A percentile compares a stretch with the other conserved stretches of the same genome.
Evolutionary conservation across 768 basidiomycete species (phyloP).

Genomic region (Rickenella mellea): DNA sequence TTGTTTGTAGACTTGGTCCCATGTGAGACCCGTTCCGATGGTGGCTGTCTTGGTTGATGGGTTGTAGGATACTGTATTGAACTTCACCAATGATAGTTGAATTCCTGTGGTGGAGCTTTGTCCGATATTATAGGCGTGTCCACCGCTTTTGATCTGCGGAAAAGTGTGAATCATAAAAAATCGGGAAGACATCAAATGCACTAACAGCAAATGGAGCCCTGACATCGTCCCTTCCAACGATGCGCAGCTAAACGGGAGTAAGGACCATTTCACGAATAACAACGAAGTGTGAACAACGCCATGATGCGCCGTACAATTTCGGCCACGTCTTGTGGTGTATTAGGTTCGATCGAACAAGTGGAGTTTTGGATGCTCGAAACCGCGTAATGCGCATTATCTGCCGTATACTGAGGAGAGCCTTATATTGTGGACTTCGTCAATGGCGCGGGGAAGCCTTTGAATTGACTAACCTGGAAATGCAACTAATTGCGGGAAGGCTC

Average conservation of each 20-base stretch:
- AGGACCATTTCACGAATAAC: too few relatives aligned
- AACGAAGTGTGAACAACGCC: too few relatives aligned
- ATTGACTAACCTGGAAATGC: constrained; percentile 1
- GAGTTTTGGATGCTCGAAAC: not conserved
- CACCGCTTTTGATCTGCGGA: not conserved
- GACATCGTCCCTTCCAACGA: not conserved
- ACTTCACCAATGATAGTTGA: not conserved
- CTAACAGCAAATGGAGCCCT: not conserved
- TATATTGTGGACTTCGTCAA: too few relatives aligned
- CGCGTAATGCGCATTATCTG: not conserved
- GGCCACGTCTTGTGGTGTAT: not conserved
- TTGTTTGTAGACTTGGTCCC: not conserved
- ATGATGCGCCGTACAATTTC: not conserved
- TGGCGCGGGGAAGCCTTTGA: too few relatives aligned
- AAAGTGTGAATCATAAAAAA: not conserved
- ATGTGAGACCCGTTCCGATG: not conserved
- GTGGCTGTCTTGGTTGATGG: not conserved
- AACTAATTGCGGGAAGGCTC: not conserved
- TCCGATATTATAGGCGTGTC: not conserved
- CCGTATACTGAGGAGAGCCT: not conserved
- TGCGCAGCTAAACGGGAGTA: not conserved
- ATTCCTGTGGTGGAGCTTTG: not conserved
- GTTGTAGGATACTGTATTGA: not conserved
- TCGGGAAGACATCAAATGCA: not conserved
- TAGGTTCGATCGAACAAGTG: not conserved